Conservation (phyloP, 1,284 basidiomycete genomes). For the Omphalotus olearius region DNA sequence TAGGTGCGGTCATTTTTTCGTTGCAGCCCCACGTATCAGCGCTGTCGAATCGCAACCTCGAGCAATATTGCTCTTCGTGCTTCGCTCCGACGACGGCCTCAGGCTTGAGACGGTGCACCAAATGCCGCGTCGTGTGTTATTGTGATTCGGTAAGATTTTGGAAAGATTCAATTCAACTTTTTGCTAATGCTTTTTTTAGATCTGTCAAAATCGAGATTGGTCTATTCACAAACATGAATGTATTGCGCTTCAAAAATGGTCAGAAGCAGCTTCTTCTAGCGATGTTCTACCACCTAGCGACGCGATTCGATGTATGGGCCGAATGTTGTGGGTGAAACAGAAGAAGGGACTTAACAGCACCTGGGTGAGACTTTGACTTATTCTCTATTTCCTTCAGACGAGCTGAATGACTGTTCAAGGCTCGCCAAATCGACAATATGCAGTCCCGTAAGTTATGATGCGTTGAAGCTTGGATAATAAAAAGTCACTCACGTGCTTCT, state of each 20-base stretch:
- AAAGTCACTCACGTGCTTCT: constrained; percentile 10
- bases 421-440: constrained; percentile 61
- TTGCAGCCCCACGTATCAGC: constrained; percentile 58
- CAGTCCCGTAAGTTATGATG: constrained; percentile 62
- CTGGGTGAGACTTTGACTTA: constrained; percentile 49
- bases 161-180: constrained; percentile 1
- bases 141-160: constrained; percentile 57
- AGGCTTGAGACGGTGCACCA: constrained; percentile 62
- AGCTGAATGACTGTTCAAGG: constrained; percentile 38
- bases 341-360: constrained; percentile 47
- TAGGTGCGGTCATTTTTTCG: constrained; percentile 59
- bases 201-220: constrained; percentile 82
- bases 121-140: constrained; percentile 67
- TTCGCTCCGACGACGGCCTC: constrained; percentile 32
- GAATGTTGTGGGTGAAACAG: constrained; percentile 66
- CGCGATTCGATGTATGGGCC: constrained; percentile 71
- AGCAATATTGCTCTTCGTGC: constrained; percentile 68
- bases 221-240: constrained; percentile 75
- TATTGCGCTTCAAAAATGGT: constrained; percentile 57
- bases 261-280: constrained; percentile 39
- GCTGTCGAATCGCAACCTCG: constrained; percentile 62
- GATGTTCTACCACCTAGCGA: constrained; percentile 59
- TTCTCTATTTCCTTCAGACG: not conserved
- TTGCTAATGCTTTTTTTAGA: constrained; percentile 33
- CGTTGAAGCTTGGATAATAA: not conserved